Evolutionary conservation across 768 basidiomycete genomes (phyloP), one percentile per base, ranked within the genome.

Genomic region (Cyclocybe cylindracea): DNA sequence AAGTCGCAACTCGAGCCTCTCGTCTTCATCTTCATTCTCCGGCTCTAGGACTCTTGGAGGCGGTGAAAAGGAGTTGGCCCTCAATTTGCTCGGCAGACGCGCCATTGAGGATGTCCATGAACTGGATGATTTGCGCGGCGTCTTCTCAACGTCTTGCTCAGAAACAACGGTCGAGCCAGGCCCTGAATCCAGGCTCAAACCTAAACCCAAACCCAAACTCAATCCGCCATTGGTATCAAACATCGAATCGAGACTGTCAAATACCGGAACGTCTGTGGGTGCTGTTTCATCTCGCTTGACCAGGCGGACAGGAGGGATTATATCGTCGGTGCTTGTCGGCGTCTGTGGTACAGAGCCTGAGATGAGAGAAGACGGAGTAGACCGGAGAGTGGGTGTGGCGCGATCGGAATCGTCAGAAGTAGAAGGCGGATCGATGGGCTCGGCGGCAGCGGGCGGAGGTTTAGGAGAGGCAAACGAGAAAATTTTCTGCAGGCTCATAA

Each of bases 1-100:
- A 10, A 89, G 79, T 35, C 69, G 73, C 85, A 87, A 83, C 71
- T 89, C 84, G 44, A 84, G 68, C 54, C 77, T 79, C 55, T 69
- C 54, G 45, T 85, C 78, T 33, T 61, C 66, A 35, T 64, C 61
- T 36, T 57, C 66, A 8, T 44, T 49, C 47, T 36, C 36, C 45
- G 50, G 24, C 13, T 39, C 42, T 14, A 10, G 45, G 31, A 36
- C 33, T 40, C 40, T 51, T 16, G 40, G 52, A 24, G 49, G 40
- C 35, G 48, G 44, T 19, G 48, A 51, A 46, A 44, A 44, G 14
- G 46, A 14, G 11, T 18, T n/a, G 11, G 31, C 11, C 19, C 16
- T 50, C 10, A 24, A 24, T 24, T 24, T 24, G 24, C 24, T 24
- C 24, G 24, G 24, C 5, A 24, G 24, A 3, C 24, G 24, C 5